Evolutionary conservation across 2,329 filamentous ascomycete species (phyloP).

Genomic region (Alternaria consortialis): DNA sequence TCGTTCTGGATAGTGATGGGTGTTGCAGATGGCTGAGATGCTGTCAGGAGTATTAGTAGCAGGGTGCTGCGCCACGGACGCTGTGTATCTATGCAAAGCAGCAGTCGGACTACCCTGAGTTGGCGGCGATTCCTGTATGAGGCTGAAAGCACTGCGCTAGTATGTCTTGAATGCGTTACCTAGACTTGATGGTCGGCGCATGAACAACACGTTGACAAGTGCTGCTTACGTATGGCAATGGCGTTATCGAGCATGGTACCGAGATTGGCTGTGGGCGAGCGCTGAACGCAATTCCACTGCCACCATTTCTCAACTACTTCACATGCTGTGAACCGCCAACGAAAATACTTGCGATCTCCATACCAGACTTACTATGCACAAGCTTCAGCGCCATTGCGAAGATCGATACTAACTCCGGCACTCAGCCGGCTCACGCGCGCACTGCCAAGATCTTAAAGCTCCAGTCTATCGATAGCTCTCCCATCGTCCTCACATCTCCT

Average conservation of each 20-base stretch:
- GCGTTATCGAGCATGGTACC: not conserved
- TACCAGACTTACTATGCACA: conserved; percentile 2
- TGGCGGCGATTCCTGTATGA: not conserved
- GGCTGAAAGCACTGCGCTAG: not conserved
- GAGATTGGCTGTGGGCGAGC: not conserved
- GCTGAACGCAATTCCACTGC: not conserved
- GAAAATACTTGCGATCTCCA: not conserved
- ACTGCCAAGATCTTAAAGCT: conserved; percentile 6
- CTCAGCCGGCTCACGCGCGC: conserved; percentile 5
- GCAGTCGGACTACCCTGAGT: not conserved
- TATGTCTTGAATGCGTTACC: not conserved
- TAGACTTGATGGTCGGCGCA: not conserved
- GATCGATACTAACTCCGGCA: conserved; percentile 12
- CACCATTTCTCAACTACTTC: not conserved
- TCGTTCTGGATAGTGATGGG: conserved; percentile 4
- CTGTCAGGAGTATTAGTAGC: conserved; percentile 7
- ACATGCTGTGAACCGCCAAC: not conserved
- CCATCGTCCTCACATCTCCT: conserved; percentile 8
- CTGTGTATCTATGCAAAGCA: not conserved
- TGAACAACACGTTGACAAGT: not conserved
- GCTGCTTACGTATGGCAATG: conserved; percentile 6
- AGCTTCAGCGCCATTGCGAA: conserved; percentile 1
- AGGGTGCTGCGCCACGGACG: not conserved
- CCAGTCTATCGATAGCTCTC: conserved; percentile 11
- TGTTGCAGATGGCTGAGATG: conserved; percentile 3